Percentiles rank a stretch among this genome's conserved stretches.
Conservation (phyloP, 2,329 filamentous ascomycete genomes). For the Venturia carpophila region DNA sequence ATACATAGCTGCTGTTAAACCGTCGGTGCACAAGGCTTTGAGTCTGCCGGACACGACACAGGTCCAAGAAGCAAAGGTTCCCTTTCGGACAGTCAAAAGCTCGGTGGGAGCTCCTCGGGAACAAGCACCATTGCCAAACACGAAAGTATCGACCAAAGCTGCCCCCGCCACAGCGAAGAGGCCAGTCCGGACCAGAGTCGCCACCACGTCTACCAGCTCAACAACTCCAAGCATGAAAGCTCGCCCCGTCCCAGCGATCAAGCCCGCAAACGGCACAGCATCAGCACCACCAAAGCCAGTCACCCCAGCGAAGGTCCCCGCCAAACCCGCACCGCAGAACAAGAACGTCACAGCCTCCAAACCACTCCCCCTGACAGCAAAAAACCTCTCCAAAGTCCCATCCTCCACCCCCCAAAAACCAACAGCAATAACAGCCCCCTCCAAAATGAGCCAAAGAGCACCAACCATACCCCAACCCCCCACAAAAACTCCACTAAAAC, state of each 20-base stretch:
- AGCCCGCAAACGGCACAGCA: neutral
- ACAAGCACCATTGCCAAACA: neutral
- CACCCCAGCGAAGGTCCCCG: neutral
- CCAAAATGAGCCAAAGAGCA: neutral
- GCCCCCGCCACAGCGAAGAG: neutral
- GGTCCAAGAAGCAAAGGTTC: neutral
- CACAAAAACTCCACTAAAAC: neutral
- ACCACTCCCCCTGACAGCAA: neutral
- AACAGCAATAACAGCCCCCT: slow-evolving; percentile 4
- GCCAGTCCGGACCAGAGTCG: neutral
- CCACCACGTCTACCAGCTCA: neutral
- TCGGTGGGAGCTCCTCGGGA: neutral
- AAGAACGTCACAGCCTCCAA: neutral
- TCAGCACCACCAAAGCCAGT: neutral
- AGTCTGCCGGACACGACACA: slow-evolving; percentile 7
- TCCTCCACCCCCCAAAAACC: neutral
- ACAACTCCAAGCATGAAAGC: neutral
- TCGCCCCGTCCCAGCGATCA: neutral
- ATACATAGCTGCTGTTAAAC: slow-evolving; percentile 16
- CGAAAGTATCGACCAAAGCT: neutral
- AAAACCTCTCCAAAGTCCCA: slow-evolving; percentile 7
- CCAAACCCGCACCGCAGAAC: neutral
- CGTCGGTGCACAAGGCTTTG: neutral
- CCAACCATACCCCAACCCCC: neutral
- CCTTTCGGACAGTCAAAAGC: slow-evolving; percentile 2